Conservation (phyloP, 2,329 filamentous ascomycete genomes). For the Zalaria sp. region DNA sequence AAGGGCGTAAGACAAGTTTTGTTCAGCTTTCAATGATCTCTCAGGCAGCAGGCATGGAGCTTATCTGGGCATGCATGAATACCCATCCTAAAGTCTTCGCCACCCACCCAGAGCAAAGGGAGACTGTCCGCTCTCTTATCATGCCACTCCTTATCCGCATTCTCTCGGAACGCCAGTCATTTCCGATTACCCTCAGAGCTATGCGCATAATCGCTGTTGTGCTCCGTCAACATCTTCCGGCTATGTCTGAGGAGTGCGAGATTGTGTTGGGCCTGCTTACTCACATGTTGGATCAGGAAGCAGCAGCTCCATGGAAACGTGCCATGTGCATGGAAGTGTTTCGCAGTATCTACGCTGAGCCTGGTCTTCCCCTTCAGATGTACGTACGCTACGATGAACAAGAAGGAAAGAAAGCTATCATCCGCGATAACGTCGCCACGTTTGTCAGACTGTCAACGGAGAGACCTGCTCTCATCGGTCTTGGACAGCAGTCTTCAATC, state of each 20-base stretch:
- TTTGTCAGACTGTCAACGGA: slow-evolving; percentile 91
- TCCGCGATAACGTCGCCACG: slow-evolving; percentile 70
- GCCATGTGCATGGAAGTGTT: slow-evolving; percentile 86
- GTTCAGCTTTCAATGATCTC: slow-evolving; percentile 65
- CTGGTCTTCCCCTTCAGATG: slow-evolving; percentile 62
- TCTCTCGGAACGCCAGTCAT: slow-evolving; percentile 63
- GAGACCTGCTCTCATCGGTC: slow-evolving; percentile 74
- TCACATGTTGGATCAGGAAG: slow-evolving; percentile 76
- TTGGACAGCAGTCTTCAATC: slow-evolving; percentile 77
- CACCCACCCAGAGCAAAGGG: slow-evolving; percentile 63
- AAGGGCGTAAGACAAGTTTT: slow-evolving; percentile 71
- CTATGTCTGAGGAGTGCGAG: slow-evolving; percentile 66
- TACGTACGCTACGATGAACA: slow-evolving; percentile 67
- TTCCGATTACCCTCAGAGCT: slow-evolving; percentile 69
- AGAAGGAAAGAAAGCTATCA: slow-evolving; percentile 57
- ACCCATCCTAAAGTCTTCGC: slow-evolving; percentile 74
- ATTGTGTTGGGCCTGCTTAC: slow-evolving; percentile 71
- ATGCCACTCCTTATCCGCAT: slow-evolving; percentile 73
- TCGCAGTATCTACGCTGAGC: slow-evolving; percentile 70
- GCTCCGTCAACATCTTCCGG: slow-evolving; percentile 60
- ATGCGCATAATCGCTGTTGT: slow-evolving; percentile 73
- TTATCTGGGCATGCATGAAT: slow-evolving; percentile 80
- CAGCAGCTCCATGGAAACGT: slow-evolving; percentile 66
- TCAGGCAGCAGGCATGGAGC: slow-evolving; percentile 72
- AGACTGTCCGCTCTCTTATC: slow-evolving; percentile 61